These are phyloP conservation scores for Ceratobasidium sp. DNA, from an alignment of 1,284 basidiomycete genomes.

Conservation along the genomic window DNA sequence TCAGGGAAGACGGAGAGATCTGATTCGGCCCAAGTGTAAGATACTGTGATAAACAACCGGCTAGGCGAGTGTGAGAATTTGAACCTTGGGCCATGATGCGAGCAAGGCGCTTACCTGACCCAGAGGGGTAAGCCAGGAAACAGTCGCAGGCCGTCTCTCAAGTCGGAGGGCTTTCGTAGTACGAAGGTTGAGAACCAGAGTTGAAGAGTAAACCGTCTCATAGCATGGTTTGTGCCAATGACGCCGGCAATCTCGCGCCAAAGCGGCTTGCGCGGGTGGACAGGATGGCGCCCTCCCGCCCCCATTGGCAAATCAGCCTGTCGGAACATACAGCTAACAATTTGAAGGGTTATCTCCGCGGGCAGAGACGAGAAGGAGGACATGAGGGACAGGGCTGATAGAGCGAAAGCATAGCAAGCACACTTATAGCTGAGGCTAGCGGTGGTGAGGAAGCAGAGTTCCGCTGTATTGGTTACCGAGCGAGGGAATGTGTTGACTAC, in stretches of 20 bases:
- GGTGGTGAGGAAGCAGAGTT: constrained; percentile 27
- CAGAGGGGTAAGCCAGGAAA: constrained; percentile 35
- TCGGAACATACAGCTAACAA: constrained; percentile 25
- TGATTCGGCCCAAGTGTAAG: constrained; percentile 24
- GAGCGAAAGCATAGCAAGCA: constrained; percentile 23
- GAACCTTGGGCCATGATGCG: neutral
- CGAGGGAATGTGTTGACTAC: neutral
- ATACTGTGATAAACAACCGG: constrained; percentile 28
- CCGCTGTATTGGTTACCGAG: constrained; percentile 4
- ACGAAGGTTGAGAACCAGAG: constrained; percentile 27
- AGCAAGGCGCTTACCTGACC: constrained; percentile 34
- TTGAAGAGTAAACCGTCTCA: constrained; percentile 24
- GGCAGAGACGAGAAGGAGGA: constrained; percentile 23
- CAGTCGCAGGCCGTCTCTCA: constrained; percentile 25
- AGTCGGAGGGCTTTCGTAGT: constrained; percentile 38
- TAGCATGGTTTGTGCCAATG: constrained; percentile 17
- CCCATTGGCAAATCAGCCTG: constrained; percentile 11
- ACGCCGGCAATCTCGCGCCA: constrained; percentile 29
- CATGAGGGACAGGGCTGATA: constrained; percentile 25
- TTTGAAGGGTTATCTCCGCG: constrained; percentile 40
- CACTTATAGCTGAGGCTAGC: constrained; percentile 37
- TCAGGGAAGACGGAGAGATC: constrained; percentile 32
- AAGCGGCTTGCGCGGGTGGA: constrained; percentile 15
- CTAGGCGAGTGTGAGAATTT: constrained; percentile 26
- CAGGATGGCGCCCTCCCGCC: neutral